Base-by-base conservation (phyloP, 1,139 yeast genomes). In the Yamadazyma membranifaciens region DNA sequence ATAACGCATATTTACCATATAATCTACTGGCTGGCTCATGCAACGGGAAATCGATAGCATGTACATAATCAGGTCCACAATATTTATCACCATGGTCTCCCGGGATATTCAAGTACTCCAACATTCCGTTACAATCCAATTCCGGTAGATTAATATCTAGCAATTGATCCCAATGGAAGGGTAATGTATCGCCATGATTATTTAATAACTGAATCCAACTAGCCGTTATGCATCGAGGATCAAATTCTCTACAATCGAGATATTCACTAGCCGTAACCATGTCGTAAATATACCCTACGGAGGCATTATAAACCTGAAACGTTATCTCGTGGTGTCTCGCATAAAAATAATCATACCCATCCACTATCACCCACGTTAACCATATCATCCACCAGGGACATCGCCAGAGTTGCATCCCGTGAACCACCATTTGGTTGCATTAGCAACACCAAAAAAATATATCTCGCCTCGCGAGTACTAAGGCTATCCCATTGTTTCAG, bases 121-220 rank as follows among this genome's bases (percentile, higher is more conserved):
- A 29, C 15, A 14, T 11, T 11, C 10, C 29, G 6, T 6, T n/a
- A 9, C 29, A 26, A 12, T 26, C 29, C n/a, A 26, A 26, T 9
- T 11, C 29, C 6, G 29, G 29, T 26, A 26, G 10, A 12, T 26
- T 12, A 26, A 26, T 12, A 6, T 12, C 32, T 3, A 32, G 14
- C 2, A 28, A 17, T 32, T 37, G 35, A 12, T 14, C 7, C 40
- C 40, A 38, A 33, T 29, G 27, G 26, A 38, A 38, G 3, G 24
- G 24, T 30, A 30, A 14, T n/a, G 5, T 27, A 12, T n/a, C n/a
- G 6, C 29, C 29, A 20, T 20, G 5, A n/a, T 27, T n/a, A 13
- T 27, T 27, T n/a, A 27, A 13, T 6, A 5, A 11, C 9, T 13
- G 12, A 27, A 13, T 9, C 30, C 30, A 27, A 6, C 12, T 13